These are phyloP conservation scores for Helenozyma rhizophorensis DNA, from an alignment of 805 yeast genomes.

Conservation along the genomic window DNA sequence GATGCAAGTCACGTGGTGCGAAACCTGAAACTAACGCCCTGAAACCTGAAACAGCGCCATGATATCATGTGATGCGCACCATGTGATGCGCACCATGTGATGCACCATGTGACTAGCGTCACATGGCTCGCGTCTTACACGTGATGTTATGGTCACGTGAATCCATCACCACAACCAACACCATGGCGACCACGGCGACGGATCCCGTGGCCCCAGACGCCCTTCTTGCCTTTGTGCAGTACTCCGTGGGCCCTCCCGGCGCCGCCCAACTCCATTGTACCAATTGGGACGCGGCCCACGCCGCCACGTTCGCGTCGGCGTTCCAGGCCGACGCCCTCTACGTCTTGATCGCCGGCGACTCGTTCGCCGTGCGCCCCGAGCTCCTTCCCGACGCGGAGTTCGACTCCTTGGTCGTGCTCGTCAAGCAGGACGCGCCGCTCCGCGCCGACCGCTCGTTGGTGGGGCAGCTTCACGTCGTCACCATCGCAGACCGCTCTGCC, in stretches of 20 bases:
- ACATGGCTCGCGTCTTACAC: conserved; percentile 1
- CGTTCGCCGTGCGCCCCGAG: conserved; percentile 5
- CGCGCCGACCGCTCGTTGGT: conserved; percentile 3
- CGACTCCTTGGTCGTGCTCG: conserved; percentile 7
- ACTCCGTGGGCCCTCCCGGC: background rate
- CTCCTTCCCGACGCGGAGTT: conserved; percentile 1
- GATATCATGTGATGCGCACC: too few relatives aligned
- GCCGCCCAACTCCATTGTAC: background rate
- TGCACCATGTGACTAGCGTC: background rate
- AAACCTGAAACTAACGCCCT: too few relatives aligned
- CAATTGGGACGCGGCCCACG: conserved; percentile 2
- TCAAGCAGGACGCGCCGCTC: conserved; percentile 10
- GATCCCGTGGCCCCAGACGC: background rate
- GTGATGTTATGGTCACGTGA: conserved; percentile 5
- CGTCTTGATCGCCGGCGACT: conserved; percentile 4
- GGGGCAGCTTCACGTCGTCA: conserved; percentile 13
- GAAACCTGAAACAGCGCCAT: too few relatives aligned
- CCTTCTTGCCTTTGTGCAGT: conserved; percentile 1
- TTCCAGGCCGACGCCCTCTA: conserved; percentile 10
- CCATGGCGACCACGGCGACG: too few relatives aligned
- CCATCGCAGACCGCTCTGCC: conserved; percentile 6
- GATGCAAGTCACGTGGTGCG: too few relatives aligned
- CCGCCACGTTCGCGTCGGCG: conserved; percentile 7
- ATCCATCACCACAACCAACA: conserved; percentile 1
- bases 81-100: too few relatives aligned